Conservation (phyloP, 2,329 filamentous ascomycete genomes). For the Penicillium decumbens region DNA sequence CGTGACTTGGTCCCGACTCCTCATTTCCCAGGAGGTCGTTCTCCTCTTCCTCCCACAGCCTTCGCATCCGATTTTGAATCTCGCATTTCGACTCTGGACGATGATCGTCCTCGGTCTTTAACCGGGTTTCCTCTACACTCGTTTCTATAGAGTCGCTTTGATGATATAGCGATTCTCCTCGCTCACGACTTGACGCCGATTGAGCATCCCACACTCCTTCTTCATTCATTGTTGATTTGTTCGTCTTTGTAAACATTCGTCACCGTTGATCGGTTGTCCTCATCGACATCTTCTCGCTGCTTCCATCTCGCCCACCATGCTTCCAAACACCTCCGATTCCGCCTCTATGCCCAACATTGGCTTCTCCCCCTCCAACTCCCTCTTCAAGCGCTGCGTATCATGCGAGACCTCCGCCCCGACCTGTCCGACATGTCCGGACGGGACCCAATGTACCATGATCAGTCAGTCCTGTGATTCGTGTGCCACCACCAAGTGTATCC, state of each 20-base stretch:
- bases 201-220: slow-evolving; percentile 31
- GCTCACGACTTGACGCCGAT: slow-evolving; percentile 37
- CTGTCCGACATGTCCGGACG: slow-evolving; percentile 56
- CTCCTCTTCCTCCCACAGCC: background rate
- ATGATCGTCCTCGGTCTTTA: slow-evolving; percentile 22
- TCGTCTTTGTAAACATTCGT: slow-evolving; percentile 9
- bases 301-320: slow-evolving; percentile 26
- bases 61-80: slow-evolving; percentile 6
- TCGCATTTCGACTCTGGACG: slow-evolving; percentile 17
- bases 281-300: slow-evolving; percentile 9
- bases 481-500: slow-evolving; percentile 49
- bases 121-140: slow-evolving; percentile 19
- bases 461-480: slow-evolving; percentile 54
- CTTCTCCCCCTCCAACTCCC: slow-evolving; percentile 22
- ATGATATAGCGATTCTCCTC: slow-evolving; percentile 23
- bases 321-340: slow-evolving; percentile 21
- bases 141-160: slow-evolving; percentile 16
- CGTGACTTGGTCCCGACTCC: slow-evolving; percentile 4
- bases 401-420: slow-evolving; percentile 52
- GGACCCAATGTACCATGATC: slow-evolving; percentile 12
- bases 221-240: slow-evolving; percentile 1
- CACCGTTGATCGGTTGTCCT: slow-evolving; percentile 22
- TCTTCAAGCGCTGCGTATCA: slow-evolving; percentile 49
- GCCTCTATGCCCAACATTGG: slow-evolving; percentile 1
- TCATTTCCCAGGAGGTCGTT: slow-evolving; percentile 4